Evolutionary conservation across 2,329 filamentous ascomycete species (phyloP).

Genomic region (Corinectria fuckeliana): DNA sequence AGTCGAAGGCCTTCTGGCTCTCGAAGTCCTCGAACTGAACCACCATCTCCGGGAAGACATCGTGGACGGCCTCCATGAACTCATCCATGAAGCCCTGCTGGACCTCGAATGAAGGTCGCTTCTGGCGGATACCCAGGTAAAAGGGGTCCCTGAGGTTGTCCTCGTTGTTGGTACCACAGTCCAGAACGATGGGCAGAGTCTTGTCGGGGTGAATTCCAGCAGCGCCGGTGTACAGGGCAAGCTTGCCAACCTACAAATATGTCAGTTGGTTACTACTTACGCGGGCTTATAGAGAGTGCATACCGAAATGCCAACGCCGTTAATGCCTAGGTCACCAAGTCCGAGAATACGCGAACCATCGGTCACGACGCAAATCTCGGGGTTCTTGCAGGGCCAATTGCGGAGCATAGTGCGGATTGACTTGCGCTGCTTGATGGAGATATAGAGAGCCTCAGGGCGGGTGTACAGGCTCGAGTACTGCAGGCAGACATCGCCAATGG

Average conservation of each 20-base stretch:
- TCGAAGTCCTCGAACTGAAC: slow-evolving; percentile 99
- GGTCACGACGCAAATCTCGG: slow-evolving; percentile 96
- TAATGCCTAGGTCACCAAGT: slow-evolving; percentile 92
- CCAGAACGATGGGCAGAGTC: slow-evolving; percentile 75
- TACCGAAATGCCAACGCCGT: slow-evolving; percentile 96
- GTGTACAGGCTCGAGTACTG: slow-evolving; percentile 97
- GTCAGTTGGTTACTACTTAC: slow-evolving; percentile 22
- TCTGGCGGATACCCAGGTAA: slow-evolving; percentile 88
- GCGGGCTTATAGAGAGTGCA: slow-evolving; percentile 35
- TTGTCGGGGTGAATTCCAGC: slow-evolving; percentile 91
- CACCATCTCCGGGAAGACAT: slow-evolving; percentile 70
- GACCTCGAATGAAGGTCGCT: slow-evolving; percentile 77
- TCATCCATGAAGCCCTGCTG: slow-evolving; percentile 95
- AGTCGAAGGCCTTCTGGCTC: slow-evolving; percentile 88
- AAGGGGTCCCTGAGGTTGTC: slow-evolving; percentile 71
- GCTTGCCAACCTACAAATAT: slow-evolving; percentile 76
- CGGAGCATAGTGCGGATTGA: slow-evolving; percentile 86
- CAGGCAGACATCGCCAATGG: slow-evolving; percentile 94
- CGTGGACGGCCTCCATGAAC: slow-evolving; percentile 89
- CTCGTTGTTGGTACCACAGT: slow-evolving; percentile 72
- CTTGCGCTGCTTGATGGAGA: slow-evolving; percentile 93
- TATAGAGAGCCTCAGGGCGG: slow-evolving; percentile 92
- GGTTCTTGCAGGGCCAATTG: slow-evolving; percentile 90
- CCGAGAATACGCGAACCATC: slow-evolving; percentile 93
- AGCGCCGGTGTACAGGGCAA: slow-evolving; percentile 92